phyloP scores from a whole-genome alignment of 768 basidiomycete species.

The Hygrophorus russula region DNA sequence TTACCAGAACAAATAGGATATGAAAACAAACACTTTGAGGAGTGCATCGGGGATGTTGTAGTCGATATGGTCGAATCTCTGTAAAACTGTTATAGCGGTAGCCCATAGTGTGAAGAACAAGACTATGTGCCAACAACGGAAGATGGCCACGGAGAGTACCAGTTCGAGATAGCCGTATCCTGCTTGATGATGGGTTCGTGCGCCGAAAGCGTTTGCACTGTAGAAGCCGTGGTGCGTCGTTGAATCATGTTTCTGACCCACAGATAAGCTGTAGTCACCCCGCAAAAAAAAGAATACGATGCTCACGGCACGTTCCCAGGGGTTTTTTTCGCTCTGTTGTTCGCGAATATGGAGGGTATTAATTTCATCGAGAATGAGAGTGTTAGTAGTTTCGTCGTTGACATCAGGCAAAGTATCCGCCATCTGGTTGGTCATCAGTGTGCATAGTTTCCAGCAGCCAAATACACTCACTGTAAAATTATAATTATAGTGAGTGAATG shows the following conservation, averaged over 20 bases:
- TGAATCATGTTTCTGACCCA: background rate
- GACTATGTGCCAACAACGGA: conserved; percentile 58
- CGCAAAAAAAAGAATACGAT: too few species aligned
- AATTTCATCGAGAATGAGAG: too few species aligned
- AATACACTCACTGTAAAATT: too few species aligned
- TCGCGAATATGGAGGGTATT: too few species aligned
- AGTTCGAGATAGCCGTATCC: background rate
- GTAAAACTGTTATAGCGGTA: conserved; percentile 43
- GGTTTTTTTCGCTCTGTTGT: too few species aligned
- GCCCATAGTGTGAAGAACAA: conserved; percentile 57
- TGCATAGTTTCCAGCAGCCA: too few species aligned
- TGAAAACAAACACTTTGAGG: conserved; percentile 50
- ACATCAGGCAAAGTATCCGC: too few species aligned
- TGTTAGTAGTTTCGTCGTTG: too few species aligned
- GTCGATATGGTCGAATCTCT: conserved; percentile 22
- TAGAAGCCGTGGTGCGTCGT: background rate
- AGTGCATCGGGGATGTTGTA: conserved; percentile 39
- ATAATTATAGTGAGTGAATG: too few species aligned
- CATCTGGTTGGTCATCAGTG: too few species aligned
- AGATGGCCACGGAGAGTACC: conserved; percentile 28
- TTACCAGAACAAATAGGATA: background rate
- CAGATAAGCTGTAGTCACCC: too few species aligned
- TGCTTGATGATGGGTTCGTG: background rate
- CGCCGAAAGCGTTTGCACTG: background rate
- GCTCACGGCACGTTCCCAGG: too few species aligned